Evolutionary conservation across 2,329 filamentous ascomycete genomes (phyloP).

Genomic region (Penicillium sp.): DNA sequence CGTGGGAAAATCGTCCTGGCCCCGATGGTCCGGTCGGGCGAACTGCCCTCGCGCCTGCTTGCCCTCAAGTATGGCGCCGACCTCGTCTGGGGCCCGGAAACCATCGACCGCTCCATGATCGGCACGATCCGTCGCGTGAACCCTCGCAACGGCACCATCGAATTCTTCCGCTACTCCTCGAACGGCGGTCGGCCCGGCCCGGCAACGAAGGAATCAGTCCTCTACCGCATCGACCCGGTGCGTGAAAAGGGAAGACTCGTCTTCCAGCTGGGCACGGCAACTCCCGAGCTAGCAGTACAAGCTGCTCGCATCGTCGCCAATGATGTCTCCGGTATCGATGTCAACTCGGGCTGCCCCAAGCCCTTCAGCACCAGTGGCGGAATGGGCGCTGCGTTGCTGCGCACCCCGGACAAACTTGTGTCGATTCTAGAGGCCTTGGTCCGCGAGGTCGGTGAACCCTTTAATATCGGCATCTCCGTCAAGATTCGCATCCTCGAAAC

Average conservation of each 20-base stretch:
- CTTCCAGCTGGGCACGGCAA: conserved; percentile 88
- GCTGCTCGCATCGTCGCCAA: conserved; percentile 79
- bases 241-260: conserved; percentile 73
- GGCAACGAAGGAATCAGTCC: conserved; percentile 60
- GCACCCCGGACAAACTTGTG: conserved; percentile 77
- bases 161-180: conserved; percentile 75
- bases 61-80: conserved; percentile 95
- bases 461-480: conserved; percentile 89
- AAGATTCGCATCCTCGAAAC: conserved; percentile 89
- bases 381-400: conserved; percentile 90
- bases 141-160: conserved; percentile 71
- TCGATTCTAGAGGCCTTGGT: conserved; percentile 82
- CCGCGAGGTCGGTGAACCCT: conserved; percentile 69
- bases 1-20: conserved; percentile 90
- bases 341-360: conserved; percentile 98
- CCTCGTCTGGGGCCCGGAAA: conserved; percentile 96
- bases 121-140: conserved; percentile 78
- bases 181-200: conserved; percentile 53
- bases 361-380: conserved; percentile 90
- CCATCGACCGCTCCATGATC: conserved; percentile 86
- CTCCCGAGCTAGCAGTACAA: conserved; percentile 75
- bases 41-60: conserved; percentile 82
- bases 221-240: conserved; percentile 79
- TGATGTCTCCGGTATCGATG: conserved; percentile 90
- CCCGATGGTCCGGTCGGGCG: conserved; percentile 97